Evolutionary conservation across 2,329 filamentous ascomycete genomes (phyloP), one percentile per base, ranked within the genome.

Genomic region (Colletotrichum abscissum): DNA sequence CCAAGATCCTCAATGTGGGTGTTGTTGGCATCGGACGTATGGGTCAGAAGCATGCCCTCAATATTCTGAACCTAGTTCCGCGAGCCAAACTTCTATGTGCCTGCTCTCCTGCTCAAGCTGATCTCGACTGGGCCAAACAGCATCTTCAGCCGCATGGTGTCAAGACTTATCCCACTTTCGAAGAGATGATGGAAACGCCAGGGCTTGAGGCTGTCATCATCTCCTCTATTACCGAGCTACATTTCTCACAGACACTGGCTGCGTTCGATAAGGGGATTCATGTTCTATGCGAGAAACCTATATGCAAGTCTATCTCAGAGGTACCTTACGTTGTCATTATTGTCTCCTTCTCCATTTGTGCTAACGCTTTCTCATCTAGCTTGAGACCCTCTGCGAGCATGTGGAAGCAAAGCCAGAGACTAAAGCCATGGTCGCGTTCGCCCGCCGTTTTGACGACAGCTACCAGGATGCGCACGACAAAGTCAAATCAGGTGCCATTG

Each of bases 231-330:
- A 88, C 87, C 7, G 88, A 87, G 1, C 88, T 87, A n/a, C 89
- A 91, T 74, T 88, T 89, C 0, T 83, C 88, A 71, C 87, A 91
- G 75, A 85, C 88, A 0, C 87, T 90, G 76, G 84, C 86, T 74
- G 88, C 88, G 9, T 90, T 91, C 63, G 78, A 88, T 62, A 84
- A 83, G 14, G 84, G 86, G 57, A 84, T 87, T 74, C 89, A 91
- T 76, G 88, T 91, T 0, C 79, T 91, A 22, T 90, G 88, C 76
- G 89, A 91, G 81, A 91, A 91, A 81, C 89, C 89, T 1, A 78
- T 90, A 35, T 88, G 86, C 55, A 92, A 89, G 1, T 88, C 84
- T 72, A 83, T 91, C 16, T 88, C 91, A 75, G 83, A 91, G 67
- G 90, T 91, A 81, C 79, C 92, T 90, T 0, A 92, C 90, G 0